These are phyloP conservation scores for Verticillium isaacii DNA, from an alignment of 2,329 filamentous ascomycete genomes.

Conservation along the genomic window DNA sequence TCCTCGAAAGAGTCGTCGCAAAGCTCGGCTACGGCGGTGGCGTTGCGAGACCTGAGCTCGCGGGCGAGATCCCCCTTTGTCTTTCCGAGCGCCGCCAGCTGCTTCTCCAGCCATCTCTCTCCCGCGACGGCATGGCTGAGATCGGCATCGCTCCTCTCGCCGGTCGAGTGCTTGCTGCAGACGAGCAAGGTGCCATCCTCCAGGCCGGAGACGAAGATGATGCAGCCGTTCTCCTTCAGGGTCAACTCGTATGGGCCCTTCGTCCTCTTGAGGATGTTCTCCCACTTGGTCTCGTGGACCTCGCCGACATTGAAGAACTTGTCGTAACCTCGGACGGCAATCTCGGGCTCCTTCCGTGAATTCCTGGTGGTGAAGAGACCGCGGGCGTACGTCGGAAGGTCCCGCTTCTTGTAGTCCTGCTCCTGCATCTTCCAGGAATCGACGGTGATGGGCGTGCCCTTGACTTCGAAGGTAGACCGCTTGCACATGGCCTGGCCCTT, in stretches of 20 bases:
- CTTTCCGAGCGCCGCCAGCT: conserved; percentile 73
- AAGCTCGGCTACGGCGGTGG: conserved; percentile 91
- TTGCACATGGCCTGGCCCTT: conserved; percentile 66
- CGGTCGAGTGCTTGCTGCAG: conserved; percentile 99
- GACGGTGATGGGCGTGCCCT: conserved; percentile 61
- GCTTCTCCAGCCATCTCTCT: conserved; percentile 74
- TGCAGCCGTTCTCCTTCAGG: conserved; percentile 98
- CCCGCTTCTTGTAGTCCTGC: conserved; percentile 77
- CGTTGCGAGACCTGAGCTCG: conserved; percentile 73
- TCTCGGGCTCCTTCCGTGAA: conserved; percentile 63
- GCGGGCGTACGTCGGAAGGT: conserved; percentile 87
- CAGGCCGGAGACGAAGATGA: conserved; percentile 92
- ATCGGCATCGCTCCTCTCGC: conserved; percentile 64
- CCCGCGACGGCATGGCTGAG: conserved; percentile 81
- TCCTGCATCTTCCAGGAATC: conserved; percentile 93
- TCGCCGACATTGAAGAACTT: conserved; percentile 98
- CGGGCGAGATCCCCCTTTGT: conserved; percentile 72
- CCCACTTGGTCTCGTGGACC: conserved; percentile 77
- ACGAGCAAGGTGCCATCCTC: conserved; percentile 86
- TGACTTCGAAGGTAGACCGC: conserved; percentile 72
- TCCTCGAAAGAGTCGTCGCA: conserved; percentile 97
- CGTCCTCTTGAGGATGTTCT: conserved; percentile 69
- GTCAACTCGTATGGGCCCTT: conserved; percentile 90
- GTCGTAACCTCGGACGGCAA: conserved; percentile 87
- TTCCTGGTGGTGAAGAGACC: conserved; percentile 86